Percentiles rank a stretch among this genome's conserved stretches.
Evolutionary conservation across 2,329 filamentous ascomycete species (phyloP).

Genomic region (Trichophyton verrucosum): DNA sequence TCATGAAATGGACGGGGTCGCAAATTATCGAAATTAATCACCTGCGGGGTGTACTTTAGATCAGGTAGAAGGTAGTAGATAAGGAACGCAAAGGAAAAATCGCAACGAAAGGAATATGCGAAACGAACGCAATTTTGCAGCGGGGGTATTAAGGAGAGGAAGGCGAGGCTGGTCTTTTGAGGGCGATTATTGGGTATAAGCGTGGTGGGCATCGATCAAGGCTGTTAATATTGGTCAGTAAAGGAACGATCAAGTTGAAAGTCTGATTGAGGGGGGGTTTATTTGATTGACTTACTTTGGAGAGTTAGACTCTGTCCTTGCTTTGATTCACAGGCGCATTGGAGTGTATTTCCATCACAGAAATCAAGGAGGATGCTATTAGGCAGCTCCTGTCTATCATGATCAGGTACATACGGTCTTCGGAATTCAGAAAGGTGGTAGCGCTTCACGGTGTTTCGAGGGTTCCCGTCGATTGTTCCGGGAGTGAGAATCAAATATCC

Average conservation of each 20-base stretch:
- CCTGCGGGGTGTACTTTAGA: neutral
- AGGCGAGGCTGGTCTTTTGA: neutral
- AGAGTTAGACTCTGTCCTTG: conserved; percentile 42
- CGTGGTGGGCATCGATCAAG: conserved; percentile 7
- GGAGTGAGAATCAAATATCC: conserved; percentile 73
- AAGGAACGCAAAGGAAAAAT: neutral
- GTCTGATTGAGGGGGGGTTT: neutral
- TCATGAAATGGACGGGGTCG: conserved; percentile 5
- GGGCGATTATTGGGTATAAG: conserved; percentile 1
- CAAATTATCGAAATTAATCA: conserved; percentile 2
- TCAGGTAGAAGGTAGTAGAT: neutral
- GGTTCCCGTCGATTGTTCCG: conserved; percentile 48
- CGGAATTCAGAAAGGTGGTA: conserved; percentile 81
- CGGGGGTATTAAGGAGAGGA: neutral
- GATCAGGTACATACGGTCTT: conserved; percentile 67
- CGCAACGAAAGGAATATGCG: neutral
- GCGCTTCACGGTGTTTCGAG: conserved; percentile 55
- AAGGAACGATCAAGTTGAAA: neutral
- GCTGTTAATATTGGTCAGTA: neutral
- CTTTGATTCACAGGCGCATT: conserved; percentile 50
- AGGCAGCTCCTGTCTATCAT: conserved; percentile 83
- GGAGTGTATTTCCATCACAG: conserved; percentile 48
- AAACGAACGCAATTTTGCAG: neutral
- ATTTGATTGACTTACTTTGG: conserved; percentile 31
- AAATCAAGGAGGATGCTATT: conserved; percentile 63